Evolutionary conservation across 2,329 filamentous ascomycete species (phyloP).

Genomic region (Ceratocystis diversiconidia): DNA sequence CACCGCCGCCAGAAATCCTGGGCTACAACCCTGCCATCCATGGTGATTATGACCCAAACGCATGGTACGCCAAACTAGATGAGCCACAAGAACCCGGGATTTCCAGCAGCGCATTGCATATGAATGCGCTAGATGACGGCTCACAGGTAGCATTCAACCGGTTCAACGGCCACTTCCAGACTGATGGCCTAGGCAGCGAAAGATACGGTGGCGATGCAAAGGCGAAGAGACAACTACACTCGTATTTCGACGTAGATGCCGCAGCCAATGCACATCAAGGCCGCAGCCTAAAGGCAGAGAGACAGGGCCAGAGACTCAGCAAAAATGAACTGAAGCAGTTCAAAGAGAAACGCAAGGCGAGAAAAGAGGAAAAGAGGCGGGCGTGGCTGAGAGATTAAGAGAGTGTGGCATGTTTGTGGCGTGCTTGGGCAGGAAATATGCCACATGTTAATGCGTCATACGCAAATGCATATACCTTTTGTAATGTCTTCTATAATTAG

Average conservation of each 20-base stretch:
- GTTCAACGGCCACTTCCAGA: slow-evolving; percentile 75
- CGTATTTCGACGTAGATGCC: slow-evolving; percentile 90
- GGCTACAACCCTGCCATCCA: slow-evolving; percentile 96
- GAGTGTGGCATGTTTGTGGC: neutral
- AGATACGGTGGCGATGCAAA: slow-evolving; percentile 79
- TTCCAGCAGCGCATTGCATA: slow-evolving; percentile 25
- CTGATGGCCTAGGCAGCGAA: slow-evolving; percentile 51
- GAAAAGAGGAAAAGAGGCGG: slow-evolving; percentile 85
- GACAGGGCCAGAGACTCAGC: slow-evolving; percentile 66
- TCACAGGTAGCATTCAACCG: slow-evolving; percentile 69
- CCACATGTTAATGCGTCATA: too few species aligned
- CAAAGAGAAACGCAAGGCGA: slow-evolving; percentile 75
- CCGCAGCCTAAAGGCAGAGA: slow-evolving; percentile 78
- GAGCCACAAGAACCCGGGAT: slow-evolving; percentile 24
- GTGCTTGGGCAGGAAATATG: neutral
- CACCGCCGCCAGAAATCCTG: slow-evolving; percentile 21
- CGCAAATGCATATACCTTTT: neutral
- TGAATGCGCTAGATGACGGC: slow-evolving; percentile 24
- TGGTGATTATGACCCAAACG: slow-evolving; percentile 87
- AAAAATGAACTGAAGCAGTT: slow-evolving; percentile 83
- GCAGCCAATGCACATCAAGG: slow-evolving; percentile 86
- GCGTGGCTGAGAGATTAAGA: slow-evolving; percentile 76
- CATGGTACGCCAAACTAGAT: slow-evolving; percentile 65
- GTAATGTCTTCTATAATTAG: neutral
- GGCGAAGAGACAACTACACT: slow-evolving; percentile 73